A percentile compares a stretch with the other conserved stretches of the same genome.
Evolutionary conservation across 805 yeast genomes (phyloP).

Genomic region (Schwanniomyces occidentalis): DNA sequence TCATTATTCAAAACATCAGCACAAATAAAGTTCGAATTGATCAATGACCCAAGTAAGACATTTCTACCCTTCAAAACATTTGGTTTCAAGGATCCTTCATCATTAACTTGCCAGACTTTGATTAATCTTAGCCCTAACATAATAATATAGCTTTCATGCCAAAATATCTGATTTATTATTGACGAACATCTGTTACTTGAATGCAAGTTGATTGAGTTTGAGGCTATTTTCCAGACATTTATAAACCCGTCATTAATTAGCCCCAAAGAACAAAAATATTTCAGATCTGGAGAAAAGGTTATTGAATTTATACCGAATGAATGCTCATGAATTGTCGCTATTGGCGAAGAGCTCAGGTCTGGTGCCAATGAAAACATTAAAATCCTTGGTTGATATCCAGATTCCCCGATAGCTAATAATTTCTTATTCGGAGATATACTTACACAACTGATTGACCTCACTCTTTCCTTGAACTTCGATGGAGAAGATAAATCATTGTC

Average conservation of each 20-base stretch:
- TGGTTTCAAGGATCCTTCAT: slow-evolving; percentile 14
- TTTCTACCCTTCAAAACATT: slow-evolving; percentile 56
- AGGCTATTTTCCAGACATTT: slow-evolving; percentile 54
- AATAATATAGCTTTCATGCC: slow-evolving; percentile 52
- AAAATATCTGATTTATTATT: slow-evolving; percentile 51
- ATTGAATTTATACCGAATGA: slow-evolving; percentile 60
- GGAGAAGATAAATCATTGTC: slow-evolving; percentile 11
- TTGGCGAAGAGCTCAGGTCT: slow-evolving; percentile 47
- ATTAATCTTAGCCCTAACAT: slow-evolving; percentile 64
- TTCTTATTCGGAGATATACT: slow-evolving; percentile 56
- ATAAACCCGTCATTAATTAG: slow-evolving; percentile 68
- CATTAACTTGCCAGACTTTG: slow-evolving; percentile 57
- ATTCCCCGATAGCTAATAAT: slow-evolving; percentile 67
- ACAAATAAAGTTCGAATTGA: slow-evolving; percentile 52
- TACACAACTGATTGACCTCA: slow-evolving; percentile 56
- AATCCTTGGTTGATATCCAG: slow-evolving; percentile 68
- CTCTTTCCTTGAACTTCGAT: slow-evolving; percentile 37
- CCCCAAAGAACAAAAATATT: slow-evolving; percentile 60
- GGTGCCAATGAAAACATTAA: slow-evolving; percentile 58
- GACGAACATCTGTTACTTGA: slow-evolving; percentile 67
- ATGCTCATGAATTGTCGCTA: slow-evolving; percentile 60
- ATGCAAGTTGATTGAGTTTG: slow-evolving; percentile 24
- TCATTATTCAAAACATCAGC: slow-evolving; percentile 32
- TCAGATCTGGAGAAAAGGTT: slow-evolving; percentile 60
- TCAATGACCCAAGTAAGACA: slow-evolving; percentile 50